These are phyloP conservation scores for Sporothrix protearum DNA, from an alignment of 2,329 filamentous ascomycete species.

Conservation along the genomic window DNA sequence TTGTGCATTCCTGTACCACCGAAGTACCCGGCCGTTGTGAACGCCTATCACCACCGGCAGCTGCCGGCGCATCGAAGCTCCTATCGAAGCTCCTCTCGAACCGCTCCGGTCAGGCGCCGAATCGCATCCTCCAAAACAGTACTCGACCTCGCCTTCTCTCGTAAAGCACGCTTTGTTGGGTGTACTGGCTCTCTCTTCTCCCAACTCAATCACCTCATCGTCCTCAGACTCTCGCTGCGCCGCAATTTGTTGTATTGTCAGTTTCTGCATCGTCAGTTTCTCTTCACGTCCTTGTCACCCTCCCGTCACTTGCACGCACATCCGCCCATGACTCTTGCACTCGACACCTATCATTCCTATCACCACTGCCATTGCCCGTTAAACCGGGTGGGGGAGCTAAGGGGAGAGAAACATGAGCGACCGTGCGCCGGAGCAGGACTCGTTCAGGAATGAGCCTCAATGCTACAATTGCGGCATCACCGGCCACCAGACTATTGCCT, in stretches of 20 bases:
- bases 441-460: conserved; percentile 35
- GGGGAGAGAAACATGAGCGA: conserved; percentile 27
- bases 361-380: background rate
- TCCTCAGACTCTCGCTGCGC: background rate
- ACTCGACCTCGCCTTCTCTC: background rate
- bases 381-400: background rate
- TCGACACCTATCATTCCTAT: background rate
- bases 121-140: background rate
- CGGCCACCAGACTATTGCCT: conserved; percentile 53
- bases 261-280: background rate
- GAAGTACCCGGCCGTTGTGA: background rate
- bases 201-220: no score
- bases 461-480: conserved; percentile 54
- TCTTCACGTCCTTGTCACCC: background rate
- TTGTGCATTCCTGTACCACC: background rate
- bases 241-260: background rate
- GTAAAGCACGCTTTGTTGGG: background rate
- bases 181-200: background rate
- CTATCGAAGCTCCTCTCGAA: no score
- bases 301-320: background rate
- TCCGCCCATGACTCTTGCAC: background rate
- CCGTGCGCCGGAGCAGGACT: conserved; percentile 33
- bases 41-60: background rate
- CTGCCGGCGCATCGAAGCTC: background rate
- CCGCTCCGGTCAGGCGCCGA: background rate